Percentiles rank a stretch among this genome's conserved stretches.
phyloP scores from a whole-genome alignment of 805 yeast species.

The Millerozyma miso region DNA sequence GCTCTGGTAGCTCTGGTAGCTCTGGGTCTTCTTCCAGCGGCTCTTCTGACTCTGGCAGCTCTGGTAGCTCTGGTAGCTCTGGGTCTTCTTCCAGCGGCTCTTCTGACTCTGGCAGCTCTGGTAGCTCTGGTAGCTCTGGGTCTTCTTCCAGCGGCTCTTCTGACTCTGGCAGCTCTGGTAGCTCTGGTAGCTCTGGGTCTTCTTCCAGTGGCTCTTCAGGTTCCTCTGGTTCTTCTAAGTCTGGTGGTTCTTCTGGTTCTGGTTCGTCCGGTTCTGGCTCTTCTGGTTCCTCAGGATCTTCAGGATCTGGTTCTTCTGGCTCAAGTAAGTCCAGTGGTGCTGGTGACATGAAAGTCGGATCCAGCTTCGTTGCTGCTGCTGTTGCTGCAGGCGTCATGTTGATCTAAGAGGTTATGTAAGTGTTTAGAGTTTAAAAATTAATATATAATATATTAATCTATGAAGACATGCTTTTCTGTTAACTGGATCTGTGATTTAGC shows the following conservation, averaged over 20 bases:
- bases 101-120: background rate
- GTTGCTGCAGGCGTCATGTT: constrained; percentile 16
- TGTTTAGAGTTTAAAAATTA: no score
- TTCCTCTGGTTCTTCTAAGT: background rate
- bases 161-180: background rate
- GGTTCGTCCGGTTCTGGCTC: background rate
- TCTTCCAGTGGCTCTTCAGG: background rate
- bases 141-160: background rate
- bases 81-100: background rate
- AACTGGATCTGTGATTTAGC: background rate
- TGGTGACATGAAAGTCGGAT: constrained; percentile 10
- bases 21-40: background rate
- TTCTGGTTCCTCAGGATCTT: background rate
- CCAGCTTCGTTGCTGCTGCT: constrained; percentile 15
- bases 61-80: background rate
- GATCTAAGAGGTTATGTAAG: constrained; percentile 8
- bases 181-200: background rate
- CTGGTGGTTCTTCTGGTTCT: background rate
- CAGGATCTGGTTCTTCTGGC: background rate
- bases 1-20: background rate
- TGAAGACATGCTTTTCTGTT: background rate
- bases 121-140: background rate
- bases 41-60: background rate
- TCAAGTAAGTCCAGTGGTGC: constrained; percentile 11
- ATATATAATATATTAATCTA: background rate